A percentile compares a stretch with the other conserved stretches of the same genome.
phyloP scores from a whole-genome alignment of 2,329 filamentous ascomycete genomes.

The Cladosporium austrohemisphaericum region DNA sequence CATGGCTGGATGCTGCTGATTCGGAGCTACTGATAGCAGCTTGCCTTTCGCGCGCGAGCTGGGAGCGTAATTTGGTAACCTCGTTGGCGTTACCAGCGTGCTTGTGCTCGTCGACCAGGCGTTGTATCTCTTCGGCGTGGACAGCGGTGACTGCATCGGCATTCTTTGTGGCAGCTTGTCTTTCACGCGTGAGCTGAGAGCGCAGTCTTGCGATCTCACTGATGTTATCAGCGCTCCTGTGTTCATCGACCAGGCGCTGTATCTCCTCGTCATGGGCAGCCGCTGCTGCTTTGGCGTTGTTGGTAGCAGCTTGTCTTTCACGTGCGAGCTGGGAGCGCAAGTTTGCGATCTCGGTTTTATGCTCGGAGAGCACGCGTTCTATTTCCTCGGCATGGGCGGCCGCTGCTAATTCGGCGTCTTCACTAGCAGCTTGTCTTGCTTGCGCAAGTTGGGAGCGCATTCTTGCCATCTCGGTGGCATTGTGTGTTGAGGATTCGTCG shows the following conservation, averaged over 20 bases:
- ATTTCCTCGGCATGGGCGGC: neutral
- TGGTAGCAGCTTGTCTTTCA: constrained; percentile 2
- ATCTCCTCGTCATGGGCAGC: constrained; percentile 1
- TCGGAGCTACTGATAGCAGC: neutral
- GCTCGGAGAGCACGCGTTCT: constrained; percentile 9
- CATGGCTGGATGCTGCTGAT: neutral
- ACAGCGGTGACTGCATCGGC: neutral
- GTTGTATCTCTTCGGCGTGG: constrained; percentile 8
- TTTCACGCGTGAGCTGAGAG: no score
- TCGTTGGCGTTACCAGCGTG: constrained; percentile 3
- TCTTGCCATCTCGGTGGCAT: constrained; percentile 9
- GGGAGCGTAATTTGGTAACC: no score
- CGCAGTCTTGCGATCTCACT: constrained; percentile 3
- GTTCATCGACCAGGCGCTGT: constrained; percentile 11
- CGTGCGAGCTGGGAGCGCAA: no score
- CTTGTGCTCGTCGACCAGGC: constrained; percentile 9
- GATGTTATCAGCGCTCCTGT: constrained; percentile 1
- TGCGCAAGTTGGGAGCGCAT: constrained; percentile 1
- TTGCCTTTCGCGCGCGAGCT: neutral
- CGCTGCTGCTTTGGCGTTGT: neutral
- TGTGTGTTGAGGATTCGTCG: constrained; percentile 15
- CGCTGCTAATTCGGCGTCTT: neutral
- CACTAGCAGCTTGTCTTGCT: neutral
- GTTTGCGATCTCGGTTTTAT: constrained; percentile 5
- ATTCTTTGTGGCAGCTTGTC: neutral